Evolutionary conservation across 768 basidiomycete genomes (phyloP).

Genomic region (Lentinula edodes): DNA sequence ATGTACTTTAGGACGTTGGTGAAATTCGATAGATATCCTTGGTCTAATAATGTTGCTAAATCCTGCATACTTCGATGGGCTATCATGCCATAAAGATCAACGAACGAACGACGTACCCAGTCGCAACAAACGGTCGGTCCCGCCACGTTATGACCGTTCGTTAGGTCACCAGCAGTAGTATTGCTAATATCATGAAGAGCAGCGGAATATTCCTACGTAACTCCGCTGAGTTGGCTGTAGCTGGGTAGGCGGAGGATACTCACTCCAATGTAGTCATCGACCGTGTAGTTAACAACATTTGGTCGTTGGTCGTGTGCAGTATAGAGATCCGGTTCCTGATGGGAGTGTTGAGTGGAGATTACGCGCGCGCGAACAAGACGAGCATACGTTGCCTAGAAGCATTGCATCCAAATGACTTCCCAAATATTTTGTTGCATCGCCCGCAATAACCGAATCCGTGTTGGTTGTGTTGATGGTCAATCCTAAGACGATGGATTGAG

Average conservation of each 20-base stretch:
- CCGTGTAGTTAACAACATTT: slow-evolving; percentile 39
- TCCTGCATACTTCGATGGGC: slow-evolving; percentile 23
- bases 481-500: slow-evolving; percentile 19
- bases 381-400: slow-evolving; percentile 42
- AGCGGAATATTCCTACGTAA: slow-evolving; percentile 33
- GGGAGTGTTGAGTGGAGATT: neutral
- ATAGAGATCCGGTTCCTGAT: slow-evolving; percentile 59
- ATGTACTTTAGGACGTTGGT: slow-evolving; percentile 40
- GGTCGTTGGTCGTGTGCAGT: slow-evolving; percentile 34
- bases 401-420: slow-evolving; percentile 38
- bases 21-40: slow-evolving; percentile 34
- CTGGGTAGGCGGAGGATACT: slow-evolving; percentile 4
- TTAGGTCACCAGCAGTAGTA: slow-evolving; percentile 33
- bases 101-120: slow-evolving; percentile 32
- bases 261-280: slow-evolving; percentile 39
- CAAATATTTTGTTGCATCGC: slow-evolving; percentile 29
- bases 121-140: slow-evolving; percentile 47
- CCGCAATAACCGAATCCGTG: slow-evolving; percentile 25
- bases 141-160: slow-evolving; percentile 30
- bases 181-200: slow-evolving; percentile 29
- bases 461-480: slow-evolving; percentile 36
- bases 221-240: neutral
- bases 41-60: slow-evolving; percentile 34
- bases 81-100: neutral
- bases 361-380: neutral